Evolutionary conservation across 352 stramenopile species (phyloP).

Genomic region (Phytophthora podocarpi): DNA sequence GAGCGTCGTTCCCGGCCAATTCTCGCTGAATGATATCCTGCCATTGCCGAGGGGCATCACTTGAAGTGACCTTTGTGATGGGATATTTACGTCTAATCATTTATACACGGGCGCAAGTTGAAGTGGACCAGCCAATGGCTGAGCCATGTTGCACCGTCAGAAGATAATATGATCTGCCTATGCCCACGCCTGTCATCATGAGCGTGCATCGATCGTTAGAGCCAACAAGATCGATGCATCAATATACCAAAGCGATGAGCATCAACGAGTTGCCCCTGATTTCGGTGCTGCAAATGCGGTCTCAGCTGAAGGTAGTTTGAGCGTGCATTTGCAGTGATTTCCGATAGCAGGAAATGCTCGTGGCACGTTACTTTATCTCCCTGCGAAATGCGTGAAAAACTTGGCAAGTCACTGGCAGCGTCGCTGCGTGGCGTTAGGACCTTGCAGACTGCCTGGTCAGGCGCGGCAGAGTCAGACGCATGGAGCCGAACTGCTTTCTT

Average conservation of each 20-base stretch:
- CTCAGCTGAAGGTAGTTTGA: too few relatives aligned
- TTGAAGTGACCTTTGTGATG: constrained; percentile 26
- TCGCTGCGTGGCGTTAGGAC: background rate
- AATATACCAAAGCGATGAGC: too few relatives aligned
- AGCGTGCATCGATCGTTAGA: too few relatives aligned
- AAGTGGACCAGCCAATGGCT: background rate
- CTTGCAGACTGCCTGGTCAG: constrained; percentile 14
- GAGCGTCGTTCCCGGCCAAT: background rate
- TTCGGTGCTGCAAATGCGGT: background rate
- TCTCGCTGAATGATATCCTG: constrained; percentile 6
- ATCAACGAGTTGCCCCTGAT: background rate
- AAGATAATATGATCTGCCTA: background rate
- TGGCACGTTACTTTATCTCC: background rate
- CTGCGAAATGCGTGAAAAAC: background rate
- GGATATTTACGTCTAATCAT: background rate
- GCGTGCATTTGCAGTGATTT: background rate
- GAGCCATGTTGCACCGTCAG: background rate
- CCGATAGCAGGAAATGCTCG: background rate
- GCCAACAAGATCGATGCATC: too few relatives aligned
- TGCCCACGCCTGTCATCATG: too few relatives aligned
- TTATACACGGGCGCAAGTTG: constrained; percentile 15
- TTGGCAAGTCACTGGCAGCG: background rate
- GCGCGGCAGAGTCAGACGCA: constrained; percentile 4
- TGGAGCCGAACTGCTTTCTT: constrained; percentile 6
- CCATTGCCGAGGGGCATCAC: too few relatives aligned